Base-by-base conservation (phyloP, 2,329 filamentous ascomycete species). In the Leptodontidium sp. region DNA sequence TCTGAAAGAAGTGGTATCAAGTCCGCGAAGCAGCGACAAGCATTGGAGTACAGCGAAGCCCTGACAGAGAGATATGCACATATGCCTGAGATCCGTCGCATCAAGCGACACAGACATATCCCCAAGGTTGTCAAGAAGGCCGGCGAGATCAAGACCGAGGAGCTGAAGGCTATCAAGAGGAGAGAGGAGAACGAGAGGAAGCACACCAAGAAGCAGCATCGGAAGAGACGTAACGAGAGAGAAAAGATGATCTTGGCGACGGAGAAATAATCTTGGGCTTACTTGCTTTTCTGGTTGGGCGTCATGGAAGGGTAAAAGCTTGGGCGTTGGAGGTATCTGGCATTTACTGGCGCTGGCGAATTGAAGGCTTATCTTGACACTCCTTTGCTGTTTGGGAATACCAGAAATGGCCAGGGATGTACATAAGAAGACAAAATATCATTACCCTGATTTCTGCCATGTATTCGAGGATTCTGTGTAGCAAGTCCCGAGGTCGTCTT, bases 81-180 rank as follows among this genome's bases (percentile, higher is more conserved):
- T 80, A 98, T 99, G 94, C 96, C 96, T 61, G 95, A 99, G 82
- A 92, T 99, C 74, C 88, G 90, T 75, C 88, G 97, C 65, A 99
- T 99, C 80, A 91, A 91, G 76, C 88, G 94, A 64, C 96, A 99
- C 81, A 89, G 96, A 71, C 96, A 98, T 81, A 83, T 98, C 71
- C 96, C 96, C 24, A 93, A 94, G 85, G 89, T 94, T 67, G 89
- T 98, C 73, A 98, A 97, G 90, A 98, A 98, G 88, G 95, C 95
- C 4, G 90, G 87, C 61, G 92, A 97, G 84, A 98, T 98, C 82
- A 99, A 99, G 88, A 83, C 84, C 68, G 93, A 97, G 78, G 96
- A 98, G 81, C 80, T 98, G 76, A 90, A 89, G 80, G 88, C 93
- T 43, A 92, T 98, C 80, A 97, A 97, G 88, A 86, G 93, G 75